Evolutionary conservation across 805 yeast species (phyloP), one percentile per base, ranked within the genome.

Genomic region (Phaffomyces thermotolerans): DNA sequence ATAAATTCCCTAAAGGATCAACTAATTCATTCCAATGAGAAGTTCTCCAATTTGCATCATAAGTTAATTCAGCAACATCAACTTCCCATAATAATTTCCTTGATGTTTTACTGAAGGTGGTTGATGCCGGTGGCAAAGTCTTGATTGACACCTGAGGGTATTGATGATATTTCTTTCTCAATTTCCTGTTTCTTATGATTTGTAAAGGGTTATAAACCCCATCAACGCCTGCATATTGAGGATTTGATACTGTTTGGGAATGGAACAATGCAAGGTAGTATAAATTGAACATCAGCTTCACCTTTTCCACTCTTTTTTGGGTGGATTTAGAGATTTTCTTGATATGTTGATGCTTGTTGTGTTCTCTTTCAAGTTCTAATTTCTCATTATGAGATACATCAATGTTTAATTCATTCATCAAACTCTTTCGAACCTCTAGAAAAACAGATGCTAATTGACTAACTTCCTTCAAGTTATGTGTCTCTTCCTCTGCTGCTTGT

Each of bases 191-290:
- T 44, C 96, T 66, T 24, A 88, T 77, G n/a, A 81, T 73, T 61
- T 86, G 95, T 36, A 88, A 65, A 4, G 96, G 96, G 57, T 88
- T 88, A 66, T 81, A 88, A 4, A 76, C 73, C 3, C 82, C 85
- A 37, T 80, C 87, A 3, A 83, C 73, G 2, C 75, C 76, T 2
- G 69, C 40, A 37, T 47, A 54, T 36, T 43, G 43, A 3, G 52
- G 47, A 29, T 46, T 44, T 12, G 44, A 40, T 1, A 39, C 27
- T 33, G 47, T 56, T 34, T 51, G 57, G 0, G 48, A 34, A 22
- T 57, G 59, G 27, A 52, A 50, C 10, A 58, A 17, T 1, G 58
- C 44, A 31, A 50, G 56, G 36, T 58, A 58, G 31, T 52, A 50
- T 9, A 58, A 29, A 31, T 52, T 58, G 30, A 58, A 43, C 57